A percentile compares a stretch with the other conserved stretches of the same genome.
Conservation (phyloP, 345 rosid genomes). For the Melastoma malabathricum region DNA sequence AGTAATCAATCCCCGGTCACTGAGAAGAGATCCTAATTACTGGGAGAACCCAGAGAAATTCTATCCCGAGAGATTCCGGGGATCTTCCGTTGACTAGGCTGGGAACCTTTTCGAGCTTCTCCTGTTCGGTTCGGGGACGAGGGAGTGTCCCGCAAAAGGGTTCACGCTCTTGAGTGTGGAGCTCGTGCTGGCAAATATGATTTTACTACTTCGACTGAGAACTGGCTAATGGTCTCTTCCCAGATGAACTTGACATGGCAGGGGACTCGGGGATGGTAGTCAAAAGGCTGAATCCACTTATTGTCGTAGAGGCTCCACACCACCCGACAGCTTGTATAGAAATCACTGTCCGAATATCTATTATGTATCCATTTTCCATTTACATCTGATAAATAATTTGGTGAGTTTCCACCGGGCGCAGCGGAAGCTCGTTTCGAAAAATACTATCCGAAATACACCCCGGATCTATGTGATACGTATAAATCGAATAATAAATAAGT, state of each 20-base stretch:
- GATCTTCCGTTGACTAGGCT: conserved; percentile 6
- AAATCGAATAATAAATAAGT: no score
- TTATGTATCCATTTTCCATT: no score
- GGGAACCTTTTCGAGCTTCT: conserved; percentile 5
- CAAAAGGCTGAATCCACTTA: no score
- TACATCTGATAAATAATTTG: no score
- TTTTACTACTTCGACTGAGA: conserved; percentile 8
- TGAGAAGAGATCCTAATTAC: conserved; percentile 9
- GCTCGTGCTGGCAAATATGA: conserved; percentile 4
- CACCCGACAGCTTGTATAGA: no score
- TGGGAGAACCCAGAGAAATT: conserved; percentile 11
- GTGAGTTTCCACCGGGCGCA: neutral
- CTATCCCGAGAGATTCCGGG: conserved; percentile 8
- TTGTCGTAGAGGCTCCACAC: no score
- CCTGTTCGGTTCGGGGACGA: conserved; percentile 12
- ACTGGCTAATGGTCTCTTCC: conserved; percentile 1
- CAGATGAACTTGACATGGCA: conserved; percentile 7
- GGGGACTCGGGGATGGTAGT: neutral
- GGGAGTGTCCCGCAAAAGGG: conserved; percentile 8
- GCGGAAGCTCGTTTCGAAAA: no score
- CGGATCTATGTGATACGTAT: no score
- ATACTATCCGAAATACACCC: no score
- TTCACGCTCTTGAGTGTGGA: conserved; percentile 4
- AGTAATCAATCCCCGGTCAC: conserved; percentile 6
- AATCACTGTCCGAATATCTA: no score